Evolutionary conservation across 2,329 filamentous ascomycete species (phyloP).

Genomic region (Pezicula neosporulosa): DNA sequence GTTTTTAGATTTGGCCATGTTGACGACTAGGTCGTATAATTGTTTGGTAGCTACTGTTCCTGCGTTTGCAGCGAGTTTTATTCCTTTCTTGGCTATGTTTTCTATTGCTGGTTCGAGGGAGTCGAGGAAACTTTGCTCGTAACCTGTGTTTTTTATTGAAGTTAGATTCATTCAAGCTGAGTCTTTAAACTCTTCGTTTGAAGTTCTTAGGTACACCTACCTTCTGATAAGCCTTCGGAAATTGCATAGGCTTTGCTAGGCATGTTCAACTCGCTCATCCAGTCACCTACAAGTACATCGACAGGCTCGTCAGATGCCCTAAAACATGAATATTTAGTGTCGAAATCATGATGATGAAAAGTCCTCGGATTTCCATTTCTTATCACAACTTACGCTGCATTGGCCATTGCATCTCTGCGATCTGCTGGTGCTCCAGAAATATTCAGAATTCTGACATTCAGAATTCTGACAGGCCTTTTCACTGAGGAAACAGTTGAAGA

Average conservation of each 20-base stretch:
- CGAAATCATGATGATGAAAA: not conserved
- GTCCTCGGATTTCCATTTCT: not conserved
- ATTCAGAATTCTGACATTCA: slow-evolving; percentile 5
- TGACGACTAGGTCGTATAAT: not conserved
- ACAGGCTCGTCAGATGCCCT: not conserved
- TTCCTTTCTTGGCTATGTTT: not conserved
- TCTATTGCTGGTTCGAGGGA: not conserved
- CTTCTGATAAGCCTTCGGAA: not conserved
- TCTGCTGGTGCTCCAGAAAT: slow-evolving; percentile 3
- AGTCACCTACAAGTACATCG: slow-evolving; percentile 1
- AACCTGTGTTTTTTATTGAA: no score
- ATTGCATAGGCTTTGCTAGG: not conserved
- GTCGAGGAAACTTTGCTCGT: not conserved
- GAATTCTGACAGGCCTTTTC: not conserved
- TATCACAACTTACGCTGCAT: not conserved
- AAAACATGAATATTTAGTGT: not conserved
- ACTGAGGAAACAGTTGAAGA: not conserved
- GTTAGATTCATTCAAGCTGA: no score
- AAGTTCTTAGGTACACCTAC: no score
- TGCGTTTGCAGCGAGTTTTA: not conserved
- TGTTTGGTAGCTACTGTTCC: not conserved
- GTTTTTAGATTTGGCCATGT: not conserved
- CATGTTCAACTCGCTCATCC: slow-evolving; percentile 7
- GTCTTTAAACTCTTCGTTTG: no score
- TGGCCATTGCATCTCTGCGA: slow-evolving; percentile 4